Percentiles rank a stretch among this genome's conserved stretches.
Evolutionary conservation across 2,329 filamentous ascomycete genomes (phyloP).

Genomic region (Aspergillus sp.): DNA sequence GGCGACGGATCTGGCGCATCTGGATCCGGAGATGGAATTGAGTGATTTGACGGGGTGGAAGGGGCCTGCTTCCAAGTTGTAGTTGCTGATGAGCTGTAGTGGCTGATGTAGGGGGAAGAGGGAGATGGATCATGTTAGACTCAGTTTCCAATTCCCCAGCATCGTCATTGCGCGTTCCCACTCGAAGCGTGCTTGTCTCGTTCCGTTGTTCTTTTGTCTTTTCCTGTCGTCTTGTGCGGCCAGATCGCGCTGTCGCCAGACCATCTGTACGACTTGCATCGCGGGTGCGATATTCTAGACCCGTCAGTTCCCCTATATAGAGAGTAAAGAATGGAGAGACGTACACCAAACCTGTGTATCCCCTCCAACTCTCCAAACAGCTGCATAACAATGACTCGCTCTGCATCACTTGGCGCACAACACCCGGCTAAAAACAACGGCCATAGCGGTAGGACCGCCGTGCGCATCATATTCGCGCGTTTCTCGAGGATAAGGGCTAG

Average conservation of each 20-base stretch:
- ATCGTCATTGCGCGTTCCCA: slow-evolving; percentile 33
- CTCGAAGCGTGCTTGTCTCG: slow-evolving; percentile 19
- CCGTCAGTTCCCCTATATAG: too few species aligned
- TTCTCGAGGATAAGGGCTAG: background rate
- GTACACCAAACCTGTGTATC: slow-evolving; percentile 30
- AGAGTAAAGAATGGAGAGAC: background rate
- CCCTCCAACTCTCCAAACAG: slow-evolving; percentile 29
- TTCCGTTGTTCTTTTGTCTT: slow-evolving; percentile 1
- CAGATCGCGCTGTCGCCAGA: slow-evolving; percentile 34
- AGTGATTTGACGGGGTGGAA: slow-evolving; percentile 6
- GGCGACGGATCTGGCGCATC: slow-evolving; percentile 3
- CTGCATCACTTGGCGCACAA: slow-evolving; percentile 27
- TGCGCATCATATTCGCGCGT: slow-evolving; percentile 24
- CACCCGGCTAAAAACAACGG: slow-evolving; percentile 35
- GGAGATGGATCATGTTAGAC: slow-evolving; percentile 24
- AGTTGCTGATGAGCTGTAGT: too few species aligned
- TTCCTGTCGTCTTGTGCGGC: slow-evolving; percentile 26
- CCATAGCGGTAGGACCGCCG: slow-evolving; percentile 32
- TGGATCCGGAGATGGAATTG: background rate
- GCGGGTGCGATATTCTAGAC: slow-evolving; percentile 32
- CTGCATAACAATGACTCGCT: slow-evolving; percentile 27
- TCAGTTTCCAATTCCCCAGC: slow-evolving; percentile 33
- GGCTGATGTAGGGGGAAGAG: too few species aligned
- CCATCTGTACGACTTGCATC: slow-evolving; percentile 33
- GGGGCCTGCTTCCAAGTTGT: background rate